Evolutionary conservation across 2,329 filamentous ascomycete genomes (phyloP).

Genomic region (Diaporthe australafricana): DNA sequence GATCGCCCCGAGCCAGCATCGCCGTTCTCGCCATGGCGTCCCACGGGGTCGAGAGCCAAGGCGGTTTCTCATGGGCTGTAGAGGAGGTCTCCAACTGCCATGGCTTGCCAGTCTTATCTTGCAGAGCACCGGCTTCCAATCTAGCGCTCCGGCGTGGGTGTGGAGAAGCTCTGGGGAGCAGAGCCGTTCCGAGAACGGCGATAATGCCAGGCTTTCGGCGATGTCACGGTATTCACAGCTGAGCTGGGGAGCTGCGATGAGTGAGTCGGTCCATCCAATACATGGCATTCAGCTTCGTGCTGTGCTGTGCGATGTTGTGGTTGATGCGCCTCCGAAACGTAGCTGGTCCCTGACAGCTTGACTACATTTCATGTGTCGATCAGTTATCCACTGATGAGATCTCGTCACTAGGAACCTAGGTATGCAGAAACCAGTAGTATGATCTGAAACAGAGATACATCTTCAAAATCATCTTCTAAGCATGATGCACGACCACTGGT

Average conservation of each 20-base stretch:
- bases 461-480: too few species aligned
- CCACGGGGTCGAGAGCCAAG: background rate
- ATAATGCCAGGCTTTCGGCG: constrained; percentile 1
- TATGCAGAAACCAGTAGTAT: too few species aligned
- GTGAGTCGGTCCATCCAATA: background rate
- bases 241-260: background rate
- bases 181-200: constrained; percentile 14
- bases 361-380: too few species aligned
- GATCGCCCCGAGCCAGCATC: background rate
- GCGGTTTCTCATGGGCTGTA: too few species aligned
- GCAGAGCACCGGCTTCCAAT: background rate
- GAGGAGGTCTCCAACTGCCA: background rate
- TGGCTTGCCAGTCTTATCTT: constrained; percentile 18
- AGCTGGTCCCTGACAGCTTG: too few species aligned
- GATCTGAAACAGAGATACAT: too few species aligned
- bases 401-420: too few species aligned
- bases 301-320: background rate
- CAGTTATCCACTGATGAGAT: too few species aligned
- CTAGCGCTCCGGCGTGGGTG: background rate
- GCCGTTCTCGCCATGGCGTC: background rate
- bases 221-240: background rate
- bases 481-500: too few species aligned
- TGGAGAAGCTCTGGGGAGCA: constrained; percentile 2
- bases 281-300: background rate
- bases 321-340: too few species aligned